Evolutionary conservation across 345 rosid genomes (phyloP).

Genomic region (Boechera stricta): DNA sequence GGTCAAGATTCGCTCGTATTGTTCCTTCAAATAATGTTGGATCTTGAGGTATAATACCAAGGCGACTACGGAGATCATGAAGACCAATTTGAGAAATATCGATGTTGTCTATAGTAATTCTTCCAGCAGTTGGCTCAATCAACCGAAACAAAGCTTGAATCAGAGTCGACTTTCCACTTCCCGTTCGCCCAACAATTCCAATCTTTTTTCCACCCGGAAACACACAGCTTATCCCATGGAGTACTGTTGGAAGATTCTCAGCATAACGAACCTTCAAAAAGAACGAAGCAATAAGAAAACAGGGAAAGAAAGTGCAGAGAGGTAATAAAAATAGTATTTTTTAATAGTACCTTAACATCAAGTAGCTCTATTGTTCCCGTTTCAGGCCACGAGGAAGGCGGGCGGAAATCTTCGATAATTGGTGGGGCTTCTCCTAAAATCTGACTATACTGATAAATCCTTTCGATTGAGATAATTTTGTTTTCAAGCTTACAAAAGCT

Average conservation of each 20-base stretch:
- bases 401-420: conserved; percentile 67
- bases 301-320: not conserved
- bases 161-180: conserved; percentile 97
- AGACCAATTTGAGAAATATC: conserved; percentile 91
- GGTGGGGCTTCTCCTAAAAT: conserved; percentile 78
- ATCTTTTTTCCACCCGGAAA: conserved; percentile 98
- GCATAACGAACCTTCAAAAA: conserved; percentile 81
- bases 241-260: conserved; percentile 95
- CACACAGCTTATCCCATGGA: conserved; percentile 76
- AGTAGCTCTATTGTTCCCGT: conserved; percentile 76
- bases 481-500: conserved; percentile 99
- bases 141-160: conserved; percentile 97
- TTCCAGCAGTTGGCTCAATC: conserved; percentile 88
- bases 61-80: conserved; percentile 94
- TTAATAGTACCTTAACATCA: conserved; percentile 75
- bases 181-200: conserved; percentile 98
- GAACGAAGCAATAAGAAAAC: conserved; percentile 18
- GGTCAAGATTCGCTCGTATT: conserved; percentile 92
- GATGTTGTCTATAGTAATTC: conserved; percentile 85
- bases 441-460: conserved; percentile 97
- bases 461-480: conserved; percentile 94
- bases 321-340: not conserved
- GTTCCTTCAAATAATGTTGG: conserved; percentile 98
- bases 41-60: conserved; percentile 98
- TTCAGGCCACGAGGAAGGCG: conserved; percentile 90